Evolutionary conservation across 495 filamentous ascomycete species (phyloP).

Genomic region (Lepidopterella palustris): DNA sequence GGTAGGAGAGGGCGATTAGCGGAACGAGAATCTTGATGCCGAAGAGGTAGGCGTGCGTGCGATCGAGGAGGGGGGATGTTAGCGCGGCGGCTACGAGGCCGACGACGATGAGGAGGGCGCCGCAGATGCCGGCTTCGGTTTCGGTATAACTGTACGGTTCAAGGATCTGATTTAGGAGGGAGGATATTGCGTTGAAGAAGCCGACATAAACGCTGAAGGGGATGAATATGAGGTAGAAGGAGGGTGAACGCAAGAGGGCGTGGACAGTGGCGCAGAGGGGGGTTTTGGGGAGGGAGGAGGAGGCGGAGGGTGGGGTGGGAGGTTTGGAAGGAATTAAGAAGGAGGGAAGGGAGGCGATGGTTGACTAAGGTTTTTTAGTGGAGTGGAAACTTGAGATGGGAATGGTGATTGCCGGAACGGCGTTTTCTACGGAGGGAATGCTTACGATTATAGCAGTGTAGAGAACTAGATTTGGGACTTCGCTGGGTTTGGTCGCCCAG

Average conservation of each 20-base stretch:
- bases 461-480: conserved; percentile 76
- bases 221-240: conserved; percentile 63
- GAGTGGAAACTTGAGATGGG: background rate
- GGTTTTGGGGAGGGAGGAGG: conserved; percentile 34
- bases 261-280: conserved; percentile 50
- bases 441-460: conserved; percentile 79
- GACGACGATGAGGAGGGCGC: conserved; percentile 83
- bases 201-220: conserved; percentile 45
- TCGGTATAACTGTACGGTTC: conserved; percentile 73
- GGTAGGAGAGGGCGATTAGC: conserved; percentile 63
- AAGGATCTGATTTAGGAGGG: conserved; percentile 85
- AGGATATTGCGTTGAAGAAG: conserved; percentile 87
- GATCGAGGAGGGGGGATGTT: conserved; percentile 73
- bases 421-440: background rate
- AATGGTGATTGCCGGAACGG: conserved; percentile 11
- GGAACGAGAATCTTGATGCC: conserved; percentile 72
- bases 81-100: conserved; percentile 74
- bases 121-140: conserved; percentile 79
- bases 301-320: conserved; percentile 57
- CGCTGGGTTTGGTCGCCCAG: conserved; percentile 53
- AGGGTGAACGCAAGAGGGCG: conserved; percentile 38
- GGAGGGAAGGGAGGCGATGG: conserved; percentile 64
- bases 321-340: conserved; percentile 79
- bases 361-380: conserved; percentile 40
- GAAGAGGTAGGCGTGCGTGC: conserved; percentile 69